phyloP scores from a whole-genome alignment of 495 filamentous ascomycete species.

The Podospora comata region DNA sequence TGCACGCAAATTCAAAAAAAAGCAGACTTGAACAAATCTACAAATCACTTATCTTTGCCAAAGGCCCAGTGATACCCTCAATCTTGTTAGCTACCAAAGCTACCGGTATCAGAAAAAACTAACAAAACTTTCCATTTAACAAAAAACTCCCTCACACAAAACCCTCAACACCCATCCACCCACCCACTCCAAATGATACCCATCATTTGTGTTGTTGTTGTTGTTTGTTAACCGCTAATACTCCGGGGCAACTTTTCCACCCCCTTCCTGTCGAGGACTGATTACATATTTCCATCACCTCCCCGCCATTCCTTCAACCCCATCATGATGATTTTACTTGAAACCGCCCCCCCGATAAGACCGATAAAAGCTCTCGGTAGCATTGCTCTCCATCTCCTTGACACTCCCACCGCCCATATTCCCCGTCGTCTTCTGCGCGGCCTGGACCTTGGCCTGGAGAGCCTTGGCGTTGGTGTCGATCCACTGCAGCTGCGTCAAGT shows the following conservation, averaged over 20 bases:
- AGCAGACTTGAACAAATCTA: not conserved
- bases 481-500: conserved; percentile 81
- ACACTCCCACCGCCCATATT: conserved; percentile 56
- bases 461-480: conserved; percentile 83
- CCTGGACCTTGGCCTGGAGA: conserved; percentile 71
- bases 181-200: conserved; percentile 31
- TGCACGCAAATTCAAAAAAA: not conserved
- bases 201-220: conserved; percentile 24
- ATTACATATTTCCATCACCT: not conserved
- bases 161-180: not conserved
- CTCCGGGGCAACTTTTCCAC: not conserved
- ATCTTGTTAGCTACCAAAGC: not conserved
- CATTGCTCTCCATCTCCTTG: conserved; percentile 58
- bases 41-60: not conserved
- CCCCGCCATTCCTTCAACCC: not conserved
- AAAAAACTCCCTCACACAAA: conserved; percentile 5
- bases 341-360: conserved; percentile 63
- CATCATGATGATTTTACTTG: conserved; percentile 9
- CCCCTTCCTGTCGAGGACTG: not conserved
- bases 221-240: not conserved
- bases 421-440: conserved; percentile 71
- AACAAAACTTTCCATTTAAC: not conserved
- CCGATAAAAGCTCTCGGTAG: conserved; percentile 77
- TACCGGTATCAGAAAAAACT: not conserved
- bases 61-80: not conserved